phyloP scores from a whole-genome alignment of 225 moss, liverwort and hornwort genomes.

The Pseudisothecium myosuroides region DNA sequence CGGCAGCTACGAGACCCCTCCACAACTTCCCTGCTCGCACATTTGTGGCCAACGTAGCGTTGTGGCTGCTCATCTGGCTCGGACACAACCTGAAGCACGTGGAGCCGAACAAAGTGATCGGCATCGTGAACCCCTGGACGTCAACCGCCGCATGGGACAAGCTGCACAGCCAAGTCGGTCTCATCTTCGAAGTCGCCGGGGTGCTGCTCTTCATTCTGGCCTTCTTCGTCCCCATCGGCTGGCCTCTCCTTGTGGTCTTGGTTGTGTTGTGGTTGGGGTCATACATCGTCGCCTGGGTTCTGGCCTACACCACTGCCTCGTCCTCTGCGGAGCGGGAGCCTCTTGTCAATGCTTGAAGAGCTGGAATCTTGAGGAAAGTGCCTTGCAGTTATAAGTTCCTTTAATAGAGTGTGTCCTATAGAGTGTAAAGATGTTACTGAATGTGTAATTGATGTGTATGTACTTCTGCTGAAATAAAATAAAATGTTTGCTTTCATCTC shows the following conservation, averaged over 20 bases:
- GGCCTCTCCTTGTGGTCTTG: slow-evolving; percentile 1
- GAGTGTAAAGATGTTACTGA: neutral
- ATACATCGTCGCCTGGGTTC: neutral
- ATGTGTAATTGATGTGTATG: neutral
- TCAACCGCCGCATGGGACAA: neutral
- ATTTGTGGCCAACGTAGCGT: slow-evolving; percentile 47
- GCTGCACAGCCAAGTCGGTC: slow-evolving; percentile 17
- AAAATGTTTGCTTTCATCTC: neutral
- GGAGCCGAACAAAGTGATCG: slow-evolving; percentile 21
- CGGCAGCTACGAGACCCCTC: neutral
- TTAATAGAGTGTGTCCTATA: neutral
- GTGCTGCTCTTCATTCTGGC: slow-evolving; percentile 28
- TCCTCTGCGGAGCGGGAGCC: slow-evolving; percentile 9
- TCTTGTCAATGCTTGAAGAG: slow-evolving; percentile 10
- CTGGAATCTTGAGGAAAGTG: neutral
- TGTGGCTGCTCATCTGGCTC: slow-evolving; percentile 66
- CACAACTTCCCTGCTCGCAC: slow-evolving; percentile 44
- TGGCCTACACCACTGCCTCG: slow-evolving; percentile 5
- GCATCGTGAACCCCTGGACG: slow-evolving; percentile 48
- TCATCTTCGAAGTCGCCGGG: slow-evolving; percentile 17
- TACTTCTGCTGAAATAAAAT: neutral
- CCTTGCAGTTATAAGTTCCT: neutral
- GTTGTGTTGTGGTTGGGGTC: slow-evolving; percentile 18
- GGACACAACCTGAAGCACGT: slow-evolving; percentile 49
- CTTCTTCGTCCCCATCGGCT: slow-evolving; percentile 28